These are phyloP conservation scores for Cryptococcus maquisensis DNA, from an alignment of 1,284 basidiomycete species.

Conservation along the genomic window DNA sequence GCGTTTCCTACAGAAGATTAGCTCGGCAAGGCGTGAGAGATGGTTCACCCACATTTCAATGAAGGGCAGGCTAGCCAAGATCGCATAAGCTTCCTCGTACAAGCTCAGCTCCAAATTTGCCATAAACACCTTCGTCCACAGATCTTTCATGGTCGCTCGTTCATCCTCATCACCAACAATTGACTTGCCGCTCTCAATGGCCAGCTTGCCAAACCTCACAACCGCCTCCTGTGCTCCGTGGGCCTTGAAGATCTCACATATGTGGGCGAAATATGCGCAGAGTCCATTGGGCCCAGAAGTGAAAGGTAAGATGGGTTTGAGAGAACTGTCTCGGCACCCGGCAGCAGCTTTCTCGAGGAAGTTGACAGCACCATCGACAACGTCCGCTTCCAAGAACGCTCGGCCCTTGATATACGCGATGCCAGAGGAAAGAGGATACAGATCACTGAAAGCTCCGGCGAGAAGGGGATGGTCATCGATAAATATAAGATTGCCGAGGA, in stretches of 20 bases:
- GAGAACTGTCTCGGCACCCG: slow-evolving; percentile 53
- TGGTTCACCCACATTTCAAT: slow-evolving; percentile 64
- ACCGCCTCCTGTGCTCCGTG: slow-evolving; percentile 59
- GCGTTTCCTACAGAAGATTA: slow-evolving; percentile 58
- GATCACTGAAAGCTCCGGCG: slow-evolving; percentile 62
- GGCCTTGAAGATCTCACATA: slow-evolving; percentile 66
- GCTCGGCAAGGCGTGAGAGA: neutral
- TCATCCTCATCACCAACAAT: slow-evolving; percentile 38
- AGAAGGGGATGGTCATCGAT: slow-evolving; percentile 62
- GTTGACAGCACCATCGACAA: slow-evolving; percentile 66
- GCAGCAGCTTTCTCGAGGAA: slow-evolving; percentile 71
- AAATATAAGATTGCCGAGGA: slow-evolving; percentile 66
- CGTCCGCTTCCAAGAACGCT: slow-evolving; percentile 64
- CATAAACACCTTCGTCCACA: slow-evolving; percentile 76
- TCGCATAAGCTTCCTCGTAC: slow-evolving; percentile 81
- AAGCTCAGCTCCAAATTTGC: slow-evolving; percentile 66
- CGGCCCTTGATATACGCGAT: slow-evolving; percentile 68
- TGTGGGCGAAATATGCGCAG: slow-evolving; percentile 72
- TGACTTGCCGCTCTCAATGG: slow-evolving; percentile 49
- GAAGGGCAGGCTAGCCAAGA: slow-evolving; percentile 67
- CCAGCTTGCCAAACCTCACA: slow-evolving; percentile 68
- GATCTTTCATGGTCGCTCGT: slow-evolving; percentile 53
- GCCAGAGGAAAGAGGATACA: slow-evolving; percentile 71
- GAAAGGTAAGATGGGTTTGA: slow-evolving; percentile 61
- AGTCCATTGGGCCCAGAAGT: slow-evolving; percentile 58